Evolutionary conservation across 306 rosid species (phyloP).

Genomic region (Vigna hirtella): DNA sequence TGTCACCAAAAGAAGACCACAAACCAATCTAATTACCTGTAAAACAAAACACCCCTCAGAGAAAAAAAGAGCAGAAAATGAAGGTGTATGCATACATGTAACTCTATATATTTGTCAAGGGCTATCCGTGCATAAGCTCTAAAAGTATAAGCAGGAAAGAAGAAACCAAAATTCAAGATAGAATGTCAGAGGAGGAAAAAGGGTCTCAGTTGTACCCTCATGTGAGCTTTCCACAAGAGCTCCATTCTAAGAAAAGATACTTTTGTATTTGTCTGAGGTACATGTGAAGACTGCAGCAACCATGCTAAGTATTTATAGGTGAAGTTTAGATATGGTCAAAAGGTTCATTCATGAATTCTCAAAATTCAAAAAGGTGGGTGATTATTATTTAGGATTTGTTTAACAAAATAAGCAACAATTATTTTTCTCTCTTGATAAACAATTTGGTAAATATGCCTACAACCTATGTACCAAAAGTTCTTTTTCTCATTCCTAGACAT

Average conservation of each 20-base stretch:
- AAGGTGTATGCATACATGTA: not conserved
- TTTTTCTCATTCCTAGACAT: slow-evolving; percentile 7
- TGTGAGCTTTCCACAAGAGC: slow-evolving; percentile 46
- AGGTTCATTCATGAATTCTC: slow-evolving; percentile 21
- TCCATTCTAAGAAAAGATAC: slow-evolving; percentile 45
- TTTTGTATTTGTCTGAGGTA: slow-evolving; percentile 44
- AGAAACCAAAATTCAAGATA: slow-evolving; percentile 2
- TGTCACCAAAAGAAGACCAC: slow-evolving; percentile 44
- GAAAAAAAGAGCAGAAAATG: not conserved
- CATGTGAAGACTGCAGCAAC: slow-evolving; percentile 33
- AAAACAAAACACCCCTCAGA: slow-evolving; percentile 11
- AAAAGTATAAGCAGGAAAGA: not conserved
- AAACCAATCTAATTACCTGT: slow-evolving; percentile 46
- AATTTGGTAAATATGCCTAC: slow-evolving; percentile 29
- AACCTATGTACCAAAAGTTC: not conserved
- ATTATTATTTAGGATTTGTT: not conserved
- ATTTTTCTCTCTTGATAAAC: not conserved
- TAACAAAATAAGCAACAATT: slow-evolving; percentile 17
- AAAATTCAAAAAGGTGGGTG: slow-evolving; percentile 25
- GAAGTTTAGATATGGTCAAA: slow-evolving; percentile 13
- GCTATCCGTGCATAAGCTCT: not conserved
- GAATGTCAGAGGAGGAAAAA: slow-evolving; percentile 35
- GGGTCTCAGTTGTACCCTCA: slow-evolving; percentile 38
- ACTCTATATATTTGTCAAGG: not conserved
- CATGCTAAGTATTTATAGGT: slow-evolving; percentile 46